Evolutionary conservation across 805 yeast genomes (phyloP), one percentile per base, ranked within the genome.

Genomic region (Nakazawaea pomicola): DNA sequence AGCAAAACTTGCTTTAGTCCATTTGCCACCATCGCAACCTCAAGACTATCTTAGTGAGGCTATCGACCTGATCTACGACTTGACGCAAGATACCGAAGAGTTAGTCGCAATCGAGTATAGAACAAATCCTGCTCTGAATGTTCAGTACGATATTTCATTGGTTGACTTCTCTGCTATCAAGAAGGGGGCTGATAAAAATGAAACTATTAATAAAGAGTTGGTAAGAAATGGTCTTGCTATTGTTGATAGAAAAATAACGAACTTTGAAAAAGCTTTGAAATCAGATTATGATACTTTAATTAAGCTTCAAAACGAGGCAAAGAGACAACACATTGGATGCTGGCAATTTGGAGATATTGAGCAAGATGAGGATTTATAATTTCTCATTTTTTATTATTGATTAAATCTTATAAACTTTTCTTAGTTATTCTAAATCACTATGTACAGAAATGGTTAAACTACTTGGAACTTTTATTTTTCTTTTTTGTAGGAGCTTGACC

Each of bases 311-410:
- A 45, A 50, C 15, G 51, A 48, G 6, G 88, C 88, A 21, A 74
- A 69, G 54, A 40, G 58, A 14, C 58, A 52, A 24, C 79, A 76
- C 46, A 52, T 61, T 16, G 89, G 89, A 4, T 80, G 85, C 55
- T 83, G 90, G 90, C 78, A 79, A 59, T 78, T 74, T 50, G 90
- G 90, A 38, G 88, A 83, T 54, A 73, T 83, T 28, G 72, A 80
- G 29, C 77, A 68, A 41, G 82, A 76, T 42, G 83, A 77, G 3
- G 38, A 40, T 27, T 29, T 29, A 28, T 36, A 36, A 14, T 7
- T 12, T 30, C 6, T 6, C 5, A 15, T 5, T 9, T 6, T n/a
- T 30, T 16, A 7, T 11, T 18, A 15, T 30, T 11, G 19, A 8
- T 30, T 16, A 30, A 15, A 30, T 8, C 10, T 30, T 16, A 7